These are phyloP conservation scores for Avicennia marina DNA, from an alignment of 257 asterid genomes.

Conservation along the genomic window DNA sequence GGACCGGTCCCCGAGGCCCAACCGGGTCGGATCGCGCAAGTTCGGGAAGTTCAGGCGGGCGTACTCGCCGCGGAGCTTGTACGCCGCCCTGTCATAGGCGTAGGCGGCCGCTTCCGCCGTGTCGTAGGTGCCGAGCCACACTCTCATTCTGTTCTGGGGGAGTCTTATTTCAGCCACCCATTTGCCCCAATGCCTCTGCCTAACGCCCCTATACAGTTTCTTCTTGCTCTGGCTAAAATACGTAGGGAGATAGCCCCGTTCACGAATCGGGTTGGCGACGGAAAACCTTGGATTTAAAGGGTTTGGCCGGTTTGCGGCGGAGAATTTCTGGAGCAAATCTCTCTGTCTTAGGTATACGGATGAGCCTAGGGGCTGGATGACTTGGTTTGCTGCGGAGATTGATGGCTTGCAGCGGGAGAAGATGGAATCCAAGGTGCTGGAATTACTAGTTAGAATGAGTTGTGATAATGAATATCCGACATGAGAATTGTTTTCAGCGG, in stretches of 20 bases:
- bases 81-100: slow-evolving; percentile 59
- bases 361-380: slow-evolving; percentile 52
- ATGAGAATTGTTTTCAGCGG: slow-evolving; percentile 23
- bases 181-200: slow-evolving; percentile 59
- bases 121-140: slow-evolving; percentile 69
- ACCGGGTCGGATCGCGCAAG: slow-evolving; percentile 36
- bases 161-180: slow-evolving; percentile 14
- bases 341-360: slow-evolving; percentile 68
- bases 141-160: slow-evolving; percentile 39
- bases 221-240: slow-evolving; percentile 24
- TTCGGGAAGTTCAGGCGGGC: slow-evolving; percentile 47
- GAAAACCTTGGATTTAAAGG: slow-evolving; percentile 10
- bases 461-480: slow-evolving; percentile 60
- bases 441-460: slow-evolving; percentile 50
- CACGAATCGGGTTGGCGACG: slow-evolving; percentile 17
- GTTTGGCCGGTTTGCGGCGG: slow-evolving; percentile 28
- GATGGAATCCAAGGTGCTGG: slow-evolving; percentile 82
- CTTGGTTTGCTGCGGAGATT: slow-evolving; percentile 11
- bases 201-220: slow-evolving; percentile 45
- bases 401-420: slow-evolving; percentile 50
- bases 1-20: slow-evolving; percentile 46
- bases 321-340: slow-evolving; percentile 53
- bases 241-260: slow-evolving; percentile 7
- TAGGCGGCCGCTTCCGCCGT: slow-evolving; percentile 18
- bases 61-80: slow-evolving; percentile 46